Evolutionary conservation across 2,329 filamentous ascomycete genomes (phyloP).

Genomic region (Tolypocladium paradoxum): DNA sequence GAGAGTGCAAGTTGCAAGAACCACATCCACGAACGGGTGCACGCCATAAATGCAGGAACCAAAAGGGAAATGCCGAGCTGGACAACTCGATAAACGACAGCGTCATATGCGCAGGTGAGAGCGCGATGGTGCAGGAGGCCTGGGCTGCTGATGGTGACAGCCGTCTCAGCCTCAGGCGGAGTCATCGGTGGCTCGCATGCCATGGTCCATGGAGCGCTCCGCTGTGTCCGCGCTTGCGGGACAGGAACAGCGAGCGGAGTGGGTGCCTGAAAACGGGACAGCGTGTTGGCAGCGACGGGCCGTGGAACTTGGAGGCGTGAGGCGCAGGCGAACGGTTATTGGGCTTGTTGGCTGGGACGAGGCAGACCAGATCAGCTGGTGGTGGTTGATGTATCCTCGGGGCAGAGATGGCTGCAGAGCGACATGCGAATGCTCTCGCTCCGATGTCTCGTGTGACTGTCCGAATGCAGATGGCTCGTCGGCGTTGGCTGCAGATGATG

Average conservation of each 20-base stretch:
- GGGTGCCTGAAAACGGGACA: not conserved
- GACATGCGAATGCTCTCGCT: not conserved
- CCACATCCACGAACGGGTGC: constrained; percentile 1
- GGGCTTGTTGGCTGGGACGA: not conserved
- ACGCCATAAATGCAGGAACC: constrained; percentile 17
- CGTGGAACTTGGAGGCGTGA: not conserved
- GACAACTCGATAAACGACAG: not conserved
- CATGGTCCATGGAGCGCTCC: no score
- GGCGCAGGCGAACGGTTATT: not conserved
- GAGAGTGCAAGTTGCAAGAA: not conserved
- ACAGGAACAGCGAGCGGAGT: not conserved
- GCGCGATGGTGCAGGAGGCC: not conserved
- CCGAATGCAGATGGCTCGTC: not conserved
- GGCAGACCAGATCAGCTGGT: not conserved
- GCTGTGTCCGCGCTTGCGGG: not conserved
- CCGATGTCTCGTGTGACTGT: not conserved
- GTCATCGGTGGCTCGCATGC: constrained; percentile 1
- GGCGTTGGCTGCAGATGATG: not conserved
- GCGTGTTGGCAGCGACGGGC: not conserved
- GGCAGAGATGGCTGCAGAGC: not conserved
- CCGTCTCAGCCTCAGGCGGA: constrained; percentile 1
- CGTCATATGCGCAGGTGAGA: constrained; percentile 7
- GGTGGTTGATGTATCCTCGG: not conserved
- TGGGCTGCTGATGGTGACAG: constrained; percentile 7
- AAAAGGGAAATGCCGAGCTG: constrained; percentile 5